A percentile compares a stretch with the other conserved stretches of the same genome.
phyloP scores from a whole-genome alignment of 257 asterid genomes.

The Nicotiana tomentosiformis region DNA sequence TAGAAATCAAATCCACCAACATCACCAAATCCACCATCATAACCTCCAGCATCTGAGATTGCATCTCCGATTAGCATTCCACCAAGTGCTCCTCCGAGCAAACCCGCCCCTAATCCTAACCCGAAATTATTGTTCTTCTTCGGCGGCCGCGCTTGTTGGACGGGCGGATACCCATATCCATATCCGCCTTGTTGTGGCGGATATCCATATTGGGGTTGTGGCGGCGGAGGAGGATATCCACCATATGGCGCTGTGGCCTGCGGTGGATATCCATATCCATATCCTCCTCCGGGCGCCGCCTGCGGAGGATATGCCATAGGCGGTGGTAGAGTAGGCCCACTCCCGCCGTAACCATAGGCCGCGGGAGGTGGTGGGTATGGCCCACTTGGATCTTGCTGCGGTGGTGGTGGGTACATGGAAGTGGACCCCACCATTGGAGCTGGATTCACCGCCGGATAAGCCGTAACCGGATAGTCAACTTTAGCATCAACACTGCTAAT shows the following conservation, averaged over 20 bases:
- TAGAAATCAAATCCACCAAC: constrained; percentile 50
- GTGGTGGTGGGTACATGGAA: constrained; percentile 23
- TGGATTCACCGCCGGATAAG: constrained; percentile 30
- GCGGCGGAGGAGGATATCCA: constrained; percentile 24
- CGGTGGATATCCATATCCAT: constrained; percentile 7
- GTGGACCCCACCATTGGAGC: constrained; percentile 34
- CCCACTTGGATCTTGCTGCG: constrained; percentile 29
- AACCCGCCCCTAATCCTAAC: constrained; percentile 76
- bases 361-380: constrained; percentile 26
- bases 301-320: constrained; percentile 19
- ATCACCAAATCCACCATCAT: constrained; percentile 34
- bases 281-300: constrained; percentile 8
- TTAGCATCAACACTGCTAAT: constrained; percentile 15
- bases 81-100: constrained; percentile 76
- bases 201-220: constrained; percentile 26
- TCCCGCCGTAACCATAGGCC: neutral
- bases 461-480: constrained; percentile 25
- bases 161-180: constrained; percentile 59
- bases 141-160: constrained; percentile 24
- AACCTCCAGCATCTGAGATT: constrained; percentile 46
- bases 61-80: constrained; percentile 67
- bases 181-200: constrained; percentile 47
- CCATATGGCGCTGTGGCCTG: constrained; percentile 9
- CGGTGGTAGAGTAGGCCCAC: neutral
- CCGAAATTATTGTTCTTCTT: constrained; percentile 51